These are phyloP conservation scores for Thamnidium elegans DNA, from an alignment of 192 early-diverging fungal species.

Conservation along the genomic window DNA sequence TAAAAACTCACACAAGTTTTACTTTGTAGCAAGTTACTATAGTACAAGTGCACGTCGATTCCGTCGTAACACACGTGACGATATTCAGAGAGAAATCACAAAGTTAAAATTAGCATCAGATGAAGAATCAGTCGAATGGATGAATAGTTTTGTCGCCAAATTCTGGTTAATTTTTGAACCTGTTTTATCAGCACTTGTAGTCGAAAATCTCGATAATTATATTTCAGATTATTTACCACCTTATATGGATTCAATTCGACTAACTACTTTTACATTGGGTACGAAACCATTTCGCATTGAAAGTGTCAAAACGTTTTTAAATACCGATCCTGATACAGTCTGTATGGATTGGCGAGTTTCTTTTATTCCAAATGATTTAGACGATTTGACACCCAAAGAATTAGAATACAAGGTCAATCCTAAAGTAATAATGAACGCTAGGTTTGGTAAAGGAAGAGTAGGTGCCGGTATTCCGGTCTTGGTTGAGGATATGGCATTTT, in stretches of 20 bases:
- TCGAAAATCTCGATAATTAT: slow-evolving; percentile 58
- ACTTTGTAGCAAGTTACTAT: slow-evolving; percentile 48
- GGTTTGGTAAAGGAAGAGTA: slow-evolving; percentile 71
- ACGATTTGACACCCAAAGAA: slow-evolving; percentile 50
- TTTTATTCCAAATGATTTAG: slow-evolving; percentile 69
- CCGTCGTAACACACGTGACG: slow-evolving; percentile 52
- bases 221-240: slow-evolving; percentile 61
- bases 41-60: slow-evolving; percentile 52
- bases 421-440: slow-evolving; percentile 71
- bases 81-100: slow-evolving; percentile 53
- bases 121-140: slow-evolving; percentile 70
- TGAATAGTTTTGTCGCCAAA: slow-evolving; percentile 66
- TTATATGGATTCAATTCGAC: slow-evolving; percentile 61
- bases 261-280: slow-evolving; percentile 63
- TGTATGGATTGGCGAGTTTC: slow-evolving; percentile 77
- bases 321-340: slow-evolving; percentile 54
- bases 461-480: slow-evolving; percentile 72
- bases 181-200: slow-evolving; percentile 61
- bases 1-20: neutral
- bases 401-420: slow-evolving; percentile 60
- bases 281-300: slow-evolving; percentile 62
- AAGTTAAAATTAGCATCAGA: slow-evolving; percentile 42
- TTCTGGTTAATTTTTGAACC: slow-evolving; percentile 84
- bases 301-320: slow-evolving; percentile 54
- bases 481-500: slow-evolving; percentile 71